Base-by-base conservation (phyloP, 2,329 filamentous ascomycete species). In the Trichoderma polysporum region DNA sequence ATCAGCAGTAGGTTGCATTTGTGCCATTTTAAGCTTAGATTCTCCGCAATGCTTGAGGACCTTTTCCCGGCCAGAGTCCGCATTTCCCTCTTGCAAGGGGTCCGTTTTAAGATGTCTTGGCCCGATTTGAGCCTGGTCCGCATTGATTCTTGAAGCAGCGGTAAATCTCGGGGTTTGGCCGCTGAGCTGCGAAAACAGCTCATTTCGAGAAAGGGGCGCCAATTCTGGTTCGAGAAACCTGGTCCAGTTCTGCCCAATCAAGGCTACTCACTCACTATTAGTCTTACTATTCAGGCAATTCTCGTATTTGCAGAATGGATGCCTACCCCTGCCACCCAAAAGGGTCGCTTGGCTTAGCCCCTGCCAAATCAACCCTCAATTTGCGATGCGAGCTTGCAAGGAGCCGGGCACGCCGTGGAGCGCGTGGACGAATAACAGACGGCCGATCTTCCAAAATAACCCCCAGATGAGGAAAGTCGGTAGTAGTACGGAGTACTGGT, bases 271-370 rank as follows among this genome's bases (percentile, higher is more conserved):
- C 49, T 56, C 37, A 45, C 60, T 64, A 35, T 45, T 45, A 64
- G 50, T 54, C 60, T 64, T 64, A 64, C 60, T 56, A 64, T 64
- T 64, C 60, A 31, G 60, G 60, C 25, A 64, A 64, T 64, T 64
- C 60, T 64, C 60, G 60, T 64, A 64, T 64, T 60, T 64, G 37
- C 49, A 64, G 60, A 47, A 64, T 35, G 37, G 37, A 25, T 25
- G 52, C 50, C 7, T 35, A 56, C 19, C 60, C 60, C 49, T 64
- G 60, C 52, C 27, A n/a, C 22, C 22, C 35, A 45, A 61, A 52
- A 50, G 60, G 60, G 50, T 54, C 60, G 60, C 60, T 64, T 64
- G 60, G 37, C n/a, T 13, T 64, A 17, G 50, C 37, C 60, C 60
- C 39, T 63, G 49, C n/a, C 50, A 56, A 54, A 33, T 19, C 35